Evolutionary conservation across 176 grass and related monocot species (phyloP).

Genomic region (Carex kokanica): DNA sequence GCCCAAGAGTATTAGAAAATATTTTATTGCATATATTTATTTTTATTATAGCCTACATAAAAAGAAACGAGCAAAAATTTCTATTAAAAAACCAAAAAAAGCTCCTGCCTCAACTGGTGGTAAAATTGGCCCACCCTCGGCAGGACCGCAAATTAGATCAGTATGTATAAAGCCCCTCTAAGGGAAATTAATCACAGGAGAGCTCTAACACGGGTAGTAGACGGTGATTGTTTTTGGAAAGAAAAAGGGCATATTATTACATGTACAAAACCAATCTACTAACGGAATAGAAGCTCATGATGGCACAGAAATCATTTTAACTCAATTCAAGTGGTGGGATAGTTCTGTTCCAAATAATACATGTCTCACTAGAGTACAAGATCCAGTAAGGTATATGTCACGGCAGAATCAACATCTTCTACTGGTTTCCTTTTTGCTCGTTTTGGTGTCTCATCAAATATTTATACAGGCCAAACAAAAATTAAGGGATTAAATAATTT

Average conservation of each 20-base stretch:
- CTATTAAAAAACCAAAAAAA: background rate
- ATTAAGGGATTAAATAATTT: background rate
- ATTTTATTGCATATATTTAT: slow-evolving; percentile 26
- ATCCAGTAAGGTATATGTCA: background rate
- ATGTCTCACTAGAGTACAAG: background rate
- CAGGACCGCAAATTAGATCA: background rate
- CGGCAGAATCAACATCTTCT: background rate
- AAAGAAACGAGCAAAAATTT: background rate
- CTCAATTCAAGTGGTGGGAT: background rate
- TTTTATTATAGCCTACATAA: slow-evolving; percentile 53
- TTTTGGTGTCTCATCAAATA: background rate
- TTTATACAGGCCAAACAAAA: background rate
- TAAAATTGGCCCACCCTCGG: background rate
- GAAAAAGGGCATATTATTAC: background rate
- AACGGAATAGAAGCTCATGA: background rate
- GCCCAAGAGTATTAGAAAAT: background rate
- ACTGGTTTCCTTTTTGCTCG: background rate
- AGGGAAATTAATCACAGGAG: background rate
- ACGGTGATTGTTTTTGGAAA: background rate
- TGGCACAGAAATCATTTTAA: background rate
- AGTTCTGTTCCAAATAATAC: background rate
- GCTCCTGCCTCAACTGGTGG: background rate
- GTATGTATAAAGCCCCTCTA: background rate
- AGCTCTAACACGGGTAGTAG: background rate
- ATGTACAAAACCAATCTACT: background rate